These are phyloP conservation scores for Chrysanthemum makinoi DNA, from an alignment of 129 eudicot genomes.

Conservation along the genomic window DNA sequence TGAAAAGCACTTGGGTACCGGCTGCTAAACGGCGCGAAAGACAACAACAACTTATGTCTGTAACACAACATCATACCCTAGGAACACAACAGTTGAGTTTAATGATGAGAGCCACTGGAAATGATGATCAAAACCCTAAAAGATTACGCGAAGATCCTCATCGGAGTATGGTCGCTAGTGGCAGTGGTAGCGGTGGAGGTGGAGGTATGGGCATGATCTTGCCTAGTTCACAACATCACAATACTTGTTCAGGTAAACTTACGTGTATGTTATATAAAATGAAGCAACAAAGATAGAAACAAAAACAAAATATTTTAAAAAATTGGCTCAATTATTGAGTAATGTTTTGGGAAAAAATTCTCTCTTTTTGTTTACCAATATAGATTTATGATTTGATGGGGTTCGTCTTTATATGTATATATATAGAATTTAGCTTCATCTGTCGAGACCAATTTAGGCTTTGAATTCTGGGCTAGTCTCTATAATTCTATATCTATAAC, in stretches of 20 bases:
- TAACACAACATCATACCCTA: conserved; percentile 27
- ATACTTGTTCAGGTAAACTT: conserved; percentile 36
- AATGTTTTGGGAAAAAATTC: conserved; percentile 4
- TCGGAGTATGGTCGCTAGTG: conserved; percentile 10
- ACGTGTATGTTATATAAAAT: conserved; percentile 3
- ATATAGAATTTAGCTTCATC: not conserved
- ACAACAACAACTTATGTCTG: conserved; percentile 48
- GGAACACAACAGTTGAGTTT: conserved; percentile 33
- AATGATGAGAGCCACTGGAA: conserved; percentile 42
- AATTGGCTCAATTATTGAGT: not conserved
- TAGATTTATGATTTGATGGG: conserved; percentile 1
- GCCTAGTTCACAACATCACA: conserved; percentile 31
- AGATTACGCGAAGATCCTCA: conserved; percentile 44
- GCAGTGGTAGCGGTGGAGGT: conserved; percentile 23
- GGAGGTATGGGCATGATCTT: conserved; percentile 33
- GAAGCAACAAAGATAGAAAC: conserved; percentile 10
- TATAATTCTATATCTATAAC: not conserved
- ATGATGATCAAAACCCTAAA: conserved; percentile 29
- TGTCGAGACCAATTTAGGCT: conserved; percentile 8
- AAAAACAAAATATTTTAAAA: not conserved
- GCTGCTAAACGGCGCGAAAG: conserved; percentile 83
- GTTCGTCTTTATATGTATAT: conserved; percentile 1
- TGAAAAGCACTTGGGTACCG: conserved; percentile 95
- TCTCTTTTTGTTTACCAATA: conserved; percentile 1
- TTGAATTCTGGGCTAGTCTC: conserved; percentile 13